Percentiles rank a stretch among this genome's conserved stretches.
phyloP scores from a whole-genome alignment of 805 yeast genomes.

The Candida rishiriensis region DNA sequence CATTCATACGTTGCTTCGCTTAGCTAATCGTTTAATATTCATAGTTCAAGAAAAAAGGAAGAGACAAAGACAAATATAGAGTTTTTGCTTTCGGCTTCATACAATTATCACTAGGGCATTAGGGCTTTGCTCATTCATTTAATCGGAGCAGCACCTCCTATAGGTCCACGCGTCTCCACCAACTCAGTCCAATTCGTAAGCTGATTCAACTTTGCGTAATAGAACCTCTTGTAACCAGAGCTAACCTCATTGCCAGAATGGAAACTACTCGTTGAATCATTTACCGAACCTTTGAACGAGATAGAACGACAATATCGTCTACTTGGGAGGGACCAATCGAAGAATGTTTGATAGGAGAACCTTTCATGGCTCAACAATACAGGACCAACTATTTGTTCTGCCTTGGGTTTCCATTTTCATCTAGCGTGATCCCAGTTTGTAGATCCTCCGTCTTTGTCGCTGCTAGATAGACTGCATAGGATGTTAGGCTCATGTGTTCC shows the following conservation, averaged over 20 bases:
- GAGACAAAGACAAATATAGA: too few species aligned
- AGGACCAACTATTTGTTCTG: slow-evolving; percentile 12
- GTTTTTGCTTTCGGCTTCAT: too few species aligned
- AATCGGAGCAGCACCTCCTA: too few species aligned
- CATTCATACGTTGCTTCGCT: too few species aligned
- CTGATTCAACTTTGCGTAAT: slow-evolving; percentile 25
- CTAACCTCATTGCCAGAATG: slow-evolving; percentile 4
- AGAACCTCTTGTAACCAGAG: slow-evolving; percentile 10
- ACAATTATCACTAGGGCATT: too few species aligned
- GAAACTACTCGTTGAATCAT: slow-evolving; percentile 1
- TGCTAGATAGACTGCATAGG: slow-evolving; percentile 4
- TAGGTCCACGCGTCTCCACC: too few species aligned
- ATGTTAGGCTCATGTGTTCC: slow-evolving; percentile 16
- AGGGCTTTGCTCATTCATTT: too few species aligned
- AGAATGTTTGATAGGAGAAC: slow-evolving; percentile 15
- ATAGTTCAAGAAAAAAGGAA: too few species aligned
- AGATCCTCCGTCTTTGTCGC: slow-evolving; percentile 1
- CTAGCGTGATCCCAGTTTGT: slow-evolving; percentile 4
- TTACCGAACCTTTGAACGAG: slow-evolving; percentile 16
- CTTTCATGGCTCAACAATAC: slow-evolving; percentile 1
- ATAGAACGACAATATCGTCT: slow-evolving; percentile 13
- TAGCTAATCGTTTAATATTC: too few species aligned
- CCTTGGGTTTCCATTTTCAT: slow-evolving; percentile 1
- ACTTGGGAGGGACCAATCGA: slow-evolving; percentile 16
- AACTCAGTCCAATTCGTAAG: slow-evolving; percentile 9